A percentile compares a stretch with the other conserved stretches of the same genome.
Evolutionary conservation across 768 basidiomycete species (phyloP).

Genomic region (Lyophyllum atratum): DNA sequence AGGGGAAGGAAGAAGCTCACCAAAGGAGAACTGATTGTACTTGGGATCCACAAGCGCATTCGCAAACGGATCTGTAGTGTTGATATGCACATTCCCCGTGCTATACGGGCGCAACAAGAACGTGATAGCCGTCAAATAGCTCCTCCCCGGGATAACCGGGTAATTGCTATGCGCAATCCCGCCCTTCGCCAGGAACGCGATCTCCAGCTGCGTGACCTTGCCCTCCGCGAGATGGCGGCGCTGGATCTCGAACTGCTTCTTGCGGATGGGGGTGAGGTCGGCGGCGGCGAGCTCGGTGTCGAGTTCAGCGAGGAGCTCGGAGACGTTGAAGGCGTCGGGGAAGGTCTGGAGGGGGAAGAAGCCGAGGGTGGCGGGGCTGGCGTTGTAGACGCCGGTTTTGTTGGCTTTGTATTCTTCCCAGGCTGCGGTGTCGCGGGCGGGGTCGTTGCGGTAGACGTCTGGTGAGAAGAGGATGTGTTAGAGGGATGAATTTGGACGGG

Average conservation of each 20-base stretch:
- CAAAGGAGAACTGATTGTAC: conserved; percentile 17
- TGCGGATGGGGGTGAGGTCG: conserved; percentile 11
- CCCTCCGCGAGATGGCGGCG: conserved; percentile 14
- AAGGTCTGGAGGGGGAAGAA: conserved; percentile 18
- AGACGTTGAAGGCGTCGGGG: conserved; percentile 15
- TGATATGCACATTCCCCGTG: conserved; percentile 19
- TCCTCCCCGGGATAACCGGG: conserved; percentile 11
- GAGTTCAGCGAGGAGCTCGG: conserved; percentile 9
- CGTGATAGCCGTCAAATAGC: conserved; percentile 18
- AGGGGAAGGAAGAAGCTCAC: not conserved
- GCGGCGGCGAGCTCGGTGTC: conserved; percentile 10
- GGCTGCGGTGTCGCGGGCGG: conserved; percentile 7
- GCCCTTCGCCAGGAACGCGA: conserved; percentile 8
- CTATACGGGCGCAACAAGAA: conserved; percentile 18
- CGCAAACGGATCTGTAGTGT: conserved; percentile 19
- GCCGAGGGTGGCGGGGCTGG: conserved; percentile 10
- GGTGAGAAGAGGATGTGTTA: not conserved
- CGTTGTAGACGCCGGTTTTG: conserved; percentile 11
- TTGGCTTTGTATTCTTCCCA: conserved; percentile 13
- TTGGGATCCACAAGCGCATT: conserved; percentile 18
- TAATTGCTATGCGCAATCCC: conserved; percentile 12
- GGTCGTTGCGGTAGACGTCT: conserved; percentile 18
- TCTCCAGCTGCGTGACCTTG: conserved; percentile 14
- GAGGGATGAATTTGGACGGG: not conserved
- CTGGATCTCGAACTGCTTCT: conserved; percentile 16